phyloP scores from a whole-genome alignment of 2,329 filamentous ascomycete species.

The Juglanconis oblonga region DNA sequence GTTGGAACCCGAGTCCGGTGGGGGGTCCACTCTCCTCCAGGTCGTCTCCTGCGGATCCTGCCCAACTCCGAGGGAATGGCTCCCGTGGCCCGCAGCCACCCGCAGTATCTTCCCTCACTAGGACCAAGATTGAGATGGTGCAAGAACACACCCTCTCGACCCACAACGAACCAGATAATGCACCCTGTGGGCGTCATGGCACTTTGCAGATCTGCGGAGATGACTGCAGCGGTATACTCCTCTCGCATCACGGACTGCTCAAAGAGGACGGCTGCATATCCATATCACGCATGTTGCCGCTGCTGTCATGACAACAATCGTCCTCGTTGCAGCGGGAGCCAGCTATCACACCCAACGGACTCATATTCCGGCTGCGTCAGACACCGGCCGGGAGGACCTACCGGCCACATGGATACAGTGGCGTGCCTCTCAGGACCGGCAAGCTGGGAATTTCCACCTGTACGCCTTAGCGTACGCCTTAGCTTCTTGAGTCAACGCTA shows the following conservation, averaged over 20 bases:
- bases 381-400: neutral
- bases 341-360: neutral
- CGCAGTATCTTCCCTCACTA: neutral
- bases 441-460: neutral
- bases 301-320: neutral
- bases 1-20: neutral
- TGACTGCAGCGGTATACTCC: neutral
- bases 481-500: slow-evolving; percentile 9
- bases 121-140: neutral
- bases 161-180: neutral
- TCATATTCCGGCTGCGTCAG: neutral
- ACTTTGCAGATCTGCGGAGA: neutral
- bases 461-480: neutral
- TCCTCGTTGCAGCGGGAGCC: neutral
- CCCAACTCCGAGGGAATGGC: neutral
- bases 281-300: neutral
- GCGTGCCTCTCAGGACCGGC: neutral
- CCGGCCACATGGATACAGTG: slow-evolving; percentile 1
- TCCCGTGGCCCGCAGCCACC: neutral
- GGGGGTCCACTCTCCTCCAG: neutral
- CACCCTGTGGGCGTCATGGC: neutral
- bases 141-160: neutral
- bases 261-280: neutral
- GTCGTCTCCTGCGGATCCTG: neutral
- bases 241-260: neutral